phyloP scores from a whole-genome alignment of 1,139 yeast genomes.

The Blastobotrys malaysiensis region DNA sequence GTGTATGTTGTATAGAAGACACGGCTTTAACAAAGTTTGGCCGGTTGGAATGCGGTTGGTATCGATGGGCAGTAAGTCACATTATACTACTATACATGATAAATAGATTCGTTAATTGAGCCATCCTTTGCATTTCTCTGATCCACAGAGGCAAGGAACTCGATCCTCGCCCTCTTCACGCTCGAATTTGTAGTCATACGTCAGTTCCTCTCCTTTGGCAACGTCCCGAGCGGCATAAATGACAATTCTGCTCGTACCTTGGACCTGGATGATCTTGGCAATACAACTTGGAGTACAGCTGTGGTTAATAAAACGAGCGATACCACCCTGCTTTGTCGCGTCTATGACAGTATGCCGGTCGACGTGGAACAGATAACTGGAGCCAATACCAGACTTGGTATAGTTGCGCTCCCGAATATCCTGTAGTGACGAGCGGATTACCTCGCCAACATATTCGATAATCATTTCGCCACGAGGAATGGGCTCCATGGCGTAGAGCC shows the following conservation, averaged over 20 bases:
- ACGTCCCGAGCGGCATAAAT: slow-evolving; percentile 89
- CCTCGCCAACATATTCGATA: slow-evolving; percentile 97
- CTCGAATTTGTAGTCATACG: slow-evolving; percentile 93
- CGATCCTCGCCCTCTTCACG: slow-evolving; percentile 90
- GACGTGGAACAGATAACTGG: slow-evolving; percentile 84
- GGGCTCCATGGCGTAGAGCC: slow-evolving; percentile 89
- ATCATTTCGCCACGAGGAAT: slow-evolving; percentile 95
- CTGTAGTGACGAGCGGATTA: slow-evolving; percentile 90
- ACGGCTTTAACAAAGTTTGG: too few relatives aligned
- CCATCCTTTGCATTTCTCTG: slow-evolving; percentile 89
- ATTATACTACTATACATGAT: background rate
- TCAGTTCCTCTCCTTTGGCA: slow-evolving; percentile 68
- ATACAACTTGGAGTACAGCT: slow-evolving; percentile 97
- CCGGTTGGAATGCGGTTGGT: too few relatives aligned
- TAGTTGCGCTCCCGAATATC: slow-evolving; percentile 87
- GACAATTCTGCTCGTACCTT: slow-evolving; percentile 89
- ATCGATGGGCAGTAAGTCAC: background rate
- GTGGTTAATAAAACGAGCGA: slow-evolving; percentile 88
- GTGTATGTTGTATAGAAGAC: too few relatives aligned
- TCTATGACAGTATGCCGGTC: slow-evolving; percentile 95
- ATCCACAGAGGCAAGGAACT: slow-evolving; percentile 90
- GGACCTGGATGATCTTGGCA: slow-evolving; percentile 92
- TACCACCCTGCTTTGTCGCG: slow-evolving; percentile 96
- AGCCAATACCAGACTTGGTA: slow-evolving; percentile 87
- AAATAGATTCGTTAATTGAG: slow-evolving; percentile 46